phyloP scores from a whole-genome alignment of 805 yeast species.

The Ogataea sp. region DNA sequence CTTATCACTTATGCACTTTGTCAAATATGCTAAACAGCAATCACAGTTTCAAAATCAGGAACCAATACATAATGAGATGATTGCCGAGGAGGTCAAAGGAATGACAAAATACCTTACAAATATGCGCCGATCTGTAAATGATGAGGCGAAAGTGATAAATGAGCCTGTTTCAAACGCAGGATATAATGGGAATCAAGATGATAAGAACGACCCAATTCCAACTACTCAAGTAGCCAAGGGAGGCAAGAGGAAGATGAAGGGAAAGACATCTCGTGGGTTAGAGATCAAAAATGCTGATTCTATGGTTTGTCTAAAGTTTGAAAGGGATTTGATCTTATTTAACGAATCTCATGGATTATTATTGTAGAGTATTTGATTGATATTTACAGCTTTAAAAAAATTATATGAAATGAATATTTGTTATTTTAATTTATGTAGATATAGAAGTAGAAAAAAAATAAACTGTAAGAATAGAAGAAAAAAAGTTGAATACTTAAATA shows the following conservation, averaged over 20 bases:
- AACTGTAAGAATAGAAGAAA: too few relatives aligned
- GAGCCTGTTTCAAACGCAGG: not conserved
- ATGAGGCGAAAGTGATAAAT: not conserved
- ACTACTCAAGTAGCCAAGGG: too few relatives aligned
- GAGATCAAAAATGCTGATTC: constrained; percentile 3
- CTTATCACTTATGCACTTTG: too few relatives aligned
- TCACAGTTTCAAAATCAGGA: too few relatives aligned
- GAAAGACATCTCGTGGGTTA: constrained; percentile 2
- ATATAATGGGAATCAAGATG: not conserved
- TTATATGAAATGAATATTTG: not conserved
- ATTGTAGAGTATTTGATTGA: constrained; percentile 5
- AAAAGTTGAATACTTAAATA: too few relatives aligned
- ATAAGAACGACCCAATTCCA: not conserved
- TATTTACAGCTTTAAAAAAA: not conserved
- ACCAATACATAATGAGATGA: too few relatives aligned
- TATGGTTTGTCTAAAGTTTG: constrained; percentile 7
- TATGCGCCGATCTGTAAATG: not conserved
- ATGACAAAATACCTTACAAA: not conserved
- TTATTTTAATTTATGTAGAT: not conserved
- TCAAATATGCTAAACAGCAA: too few relatives aligned
- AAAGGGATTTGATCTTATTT: constrained; percentile 11
- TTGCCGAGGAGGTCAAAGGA: too few relatives aligned
- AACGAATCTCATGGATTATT: constrained; percentile 14
- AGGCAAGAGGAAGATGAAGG: not conserved
- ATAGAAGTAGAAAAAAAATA: too few relatives aligned